Base-by-base conservation (phyloP, 2,329 filamentous ascomycete genomes). In the Myriosclerotinia scirpicola region DNA sequence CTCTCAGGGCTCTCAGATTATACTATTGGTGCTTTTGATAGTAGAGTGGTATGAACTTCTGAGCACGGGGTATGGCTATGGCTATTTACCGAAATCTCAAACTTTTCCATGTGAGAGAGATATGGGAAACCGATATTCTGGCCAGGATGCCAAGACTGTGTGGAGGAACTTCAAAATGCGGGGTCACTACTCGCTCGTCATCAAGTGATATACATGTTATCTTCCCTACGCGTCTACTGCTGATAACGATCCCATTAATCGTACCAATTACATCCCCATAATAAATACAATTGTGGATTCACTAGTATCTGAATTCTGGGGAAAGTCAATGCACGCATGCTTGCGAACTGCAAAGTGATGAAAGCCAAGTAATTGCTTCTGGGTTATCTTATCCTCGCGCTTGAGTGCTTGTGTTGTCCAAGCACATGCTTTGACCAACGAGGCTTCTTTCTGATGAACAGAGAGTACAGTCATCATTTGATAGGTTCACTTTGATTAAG, bases 301-400 rank as follows among this genome's bases (percentile, higher is more conserved):
- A 15, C 54, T 20, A 36, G 30, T 9, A 38, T 60, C 26, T 22
- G 22, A 5, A 58, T 11, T 50, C 56, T 48, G 56, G 56, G 56
- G 56, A 48, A 48, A 48, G 34, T 48, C 5, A 14, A 36, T 36
- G 53, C 52, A 54, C 30, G 22, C 9, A 48, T 36, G 42, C 42
- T 48, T 60, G 30, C 42, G 14, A 5, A 9, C 36, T 48, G 56
- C 44, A 60, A 44, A 20, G 44, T 60, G 56, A 60, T 60, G 44
- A 48, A 60, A 30, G n/a, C 56, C 56, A 60, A 60, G 56, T 48
- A 26, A 60, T 22, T 36, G 15, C n/a, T 38, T 15, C 42, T 60
- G 48, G 30, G 56, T 48, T 22, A 60, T 48, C 26, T 36, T 36
- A 48, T 22, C 30, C 26, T 60, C 44, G 48, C 56, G 42, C 42